A percentile compares a stretch with the other conserved stretches of the same genome.
Evolutionary conservation across 2,329 filamentous ascomycete species (phyloP).

Genomic region (Pyrenochaeta sp.): DNA sequence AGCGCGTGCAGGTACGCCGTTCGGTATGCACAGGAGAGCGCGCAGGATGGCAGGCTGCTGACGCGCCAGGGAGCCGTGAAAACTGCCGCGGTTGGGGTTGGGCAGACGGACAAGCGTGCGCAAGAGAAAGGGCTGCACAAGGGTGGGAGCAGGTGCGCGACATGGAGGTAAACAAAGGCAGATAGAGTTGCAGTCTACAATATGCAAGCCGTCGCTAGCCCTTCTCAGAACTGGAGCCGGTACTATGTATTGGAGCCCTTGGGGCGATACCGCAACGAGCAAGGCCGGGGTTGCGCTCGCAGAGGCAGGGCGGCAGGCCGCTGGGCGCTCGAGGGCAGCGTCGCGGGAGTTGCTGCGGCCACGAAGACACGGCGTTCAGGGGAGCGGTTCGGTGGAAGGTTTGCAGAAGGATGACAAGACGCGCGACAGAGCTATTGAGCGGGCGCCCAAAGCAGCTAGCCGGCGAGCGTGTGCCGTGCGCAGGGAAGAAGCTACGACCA

Average conservation of each 20-base stretch:
- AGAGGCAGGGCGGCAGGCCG: conserved; percentile 1
- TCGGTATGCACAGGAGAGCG: background rate
- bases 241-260: conserved; percentile 5
- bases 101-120: too few relatives aligned
- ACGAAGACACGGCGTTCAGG: too few relatives aligned
- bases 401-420: too few relatives aligned
- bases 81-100: background rate
- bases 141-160: too few relatives aligned
- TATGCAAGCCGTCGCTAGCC: conserved; percentile 15
- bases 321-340: too few relatives aligned
- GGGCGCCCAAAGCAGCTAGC: background rate
- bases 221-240: conserved; percentile 12
- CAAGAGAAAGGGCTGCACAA: too few relatives aligned
- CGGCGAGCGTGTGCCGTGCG: background rate
- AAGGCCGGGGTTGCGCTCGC: conserved; percentile 10
- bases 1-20: background rate
- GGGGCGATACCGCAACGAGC: conserved; percentile 13
- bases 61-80: background rate
- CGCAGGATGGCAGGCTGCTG: background rate
- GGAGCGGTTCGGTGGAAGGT: too few relatives aligned
- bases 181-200: conserved; percentile 2
- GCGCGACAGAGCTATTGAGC: too few relatives aligned
- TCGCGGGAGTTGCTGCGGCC: too few relatives aligned
- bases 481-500: background rate
- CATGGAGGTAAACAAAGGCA: background rate